Conservation (phyloP, 164 flowering plant species). For the Piper betle region DNA sequence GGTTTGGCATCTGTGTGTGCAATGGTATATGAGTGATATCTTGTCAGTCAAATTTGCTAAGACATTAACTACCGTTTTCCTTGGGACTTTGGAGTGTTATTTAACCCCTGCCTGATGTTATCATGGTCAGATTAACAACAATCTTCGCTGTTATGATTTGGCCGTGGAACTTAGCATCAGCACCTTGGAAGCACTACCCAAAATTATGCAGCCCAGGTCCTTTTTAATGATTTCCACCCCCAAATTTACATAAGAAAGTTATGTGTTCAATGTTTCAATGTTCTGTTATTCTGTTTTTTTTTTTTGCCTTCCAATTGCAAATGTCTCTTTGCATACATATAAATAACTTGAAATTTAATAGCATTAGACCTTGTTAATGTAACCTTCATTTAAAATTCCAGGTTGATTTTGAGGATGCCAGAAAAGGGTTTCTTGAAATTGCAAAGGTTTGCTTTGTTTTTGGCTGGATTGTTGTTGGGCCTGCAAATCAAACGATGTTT, state of each 20-base stretch:
- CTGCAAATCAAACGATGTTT: not conserved
- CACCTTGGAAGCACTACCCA: conserved; percentile 83
- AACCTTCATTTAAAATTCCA: conserved; percentile 8
- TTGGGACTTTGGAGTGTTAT: not conserved
- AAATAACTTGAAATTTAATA: too few relatives aligned
- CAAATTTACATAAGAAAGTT: too few relatives aligned
- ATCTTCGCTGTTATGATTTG: conserved; percentile 93
- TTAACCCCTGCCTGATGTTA: not conserved
- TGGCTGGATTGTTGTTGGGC: not conserved
- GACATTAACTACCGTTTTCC: not conserved
- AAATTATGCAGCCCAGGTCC: conserved; percentile 90
- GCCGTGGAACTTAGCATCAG: conserved; percentile 90
- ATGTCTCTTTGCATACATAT: not conserved
- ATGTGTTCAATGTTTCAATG: too few relatives aligned
- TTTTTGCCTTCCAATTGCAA: too few relatives aligned
- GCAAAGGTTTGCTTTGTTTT: conserved; percentile 53
- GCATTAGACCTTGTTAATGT: not conserved
- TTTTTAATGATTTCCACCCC: not conserved
- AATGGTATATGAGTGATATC: conserved; percentile 40
- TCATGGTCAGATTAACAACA: conserved; percentile 71
- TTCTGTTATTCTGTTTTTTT: too few relatives aligned
- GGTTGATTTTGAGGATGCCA: conserved; percentile 98
- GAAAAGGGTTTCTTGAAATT: conserved; percentile 96
- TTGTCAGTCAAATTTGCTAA: not conserved
- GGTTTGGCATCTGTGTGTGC: conserved; percentile 94